Conservation (phyloP, 208 protist species). For the Vickermania ingenoplastis region DNA sequence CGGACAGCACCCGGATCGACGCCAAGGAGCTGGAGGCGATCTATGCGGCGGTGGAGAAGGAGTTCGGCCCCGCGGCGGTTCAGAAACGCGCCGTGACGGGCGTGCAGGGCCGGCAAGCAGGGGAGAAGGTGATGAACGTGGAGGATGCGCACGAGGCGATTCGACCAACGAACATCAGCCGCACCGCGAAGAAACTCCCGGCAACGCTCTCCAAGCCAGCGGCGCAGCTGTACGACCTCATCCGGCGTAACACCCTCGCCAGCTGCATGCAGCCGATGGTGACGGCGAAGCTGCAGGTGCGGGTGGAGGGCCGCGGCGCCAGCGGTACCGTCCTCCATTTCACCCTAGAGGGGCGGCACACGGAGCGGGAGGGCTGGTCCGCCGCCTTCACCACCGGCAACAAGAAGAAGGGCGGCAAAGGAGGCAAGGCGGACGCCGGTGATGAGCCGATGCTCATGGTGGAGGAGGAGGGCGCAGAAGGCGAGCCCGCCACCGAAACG, state of each 20-base stretch:
- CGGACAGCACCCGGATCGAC: constrained; percentile 84
- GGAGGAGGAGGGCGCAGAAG: constrained; percentile 28
- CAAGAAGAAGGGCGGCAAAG: neutral
- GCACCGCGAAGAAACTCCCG: constrained; percentile 46
- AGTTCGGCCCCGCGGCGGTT: constrained; percentile 83
- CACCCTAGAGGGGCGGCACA: constrained; percentile 65
- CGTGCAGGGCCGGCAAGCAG: constrained; percentile 18
- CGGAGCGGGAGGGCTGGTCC: constrained; percentile 62
- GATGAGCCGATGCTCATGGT: constrained; percentile 9
- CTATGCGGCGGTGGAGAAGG: constrained; percentile 96
- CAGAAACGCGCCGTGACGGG: constrained; percentile 73
- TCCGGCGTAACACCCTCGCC: constrained; percentile 69
- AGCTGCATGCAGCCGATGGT: constrained; percentile 79
- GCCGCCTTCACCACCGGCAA: constrained; percentile 40
- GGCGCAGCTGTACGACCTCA: constrained; percentile 74
- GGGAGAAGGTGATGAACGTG: constrained; percentile 30
- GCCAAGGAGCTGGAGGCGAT: constrained; percentile 96
- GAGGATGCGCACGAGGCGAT: constrained; percentile 90
- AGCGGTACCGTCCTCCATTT: constrained; percentile 39
- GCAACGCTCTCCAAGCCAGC: constrained; percentile 28
- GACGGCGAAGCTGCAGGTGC: constrained; percentile 44
- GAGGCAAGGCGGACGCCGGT: constrained; percentile 1
- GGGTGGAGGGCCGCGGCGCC: constrained; percentile 33
- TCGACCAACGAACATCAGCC: constrained; percentile 75
- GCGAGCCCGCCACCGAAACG: constrained; percentile 42